phyloP scores from a whole-genome alignment of 257 asterid species.

The Mitragyna speciosa region DNA sequence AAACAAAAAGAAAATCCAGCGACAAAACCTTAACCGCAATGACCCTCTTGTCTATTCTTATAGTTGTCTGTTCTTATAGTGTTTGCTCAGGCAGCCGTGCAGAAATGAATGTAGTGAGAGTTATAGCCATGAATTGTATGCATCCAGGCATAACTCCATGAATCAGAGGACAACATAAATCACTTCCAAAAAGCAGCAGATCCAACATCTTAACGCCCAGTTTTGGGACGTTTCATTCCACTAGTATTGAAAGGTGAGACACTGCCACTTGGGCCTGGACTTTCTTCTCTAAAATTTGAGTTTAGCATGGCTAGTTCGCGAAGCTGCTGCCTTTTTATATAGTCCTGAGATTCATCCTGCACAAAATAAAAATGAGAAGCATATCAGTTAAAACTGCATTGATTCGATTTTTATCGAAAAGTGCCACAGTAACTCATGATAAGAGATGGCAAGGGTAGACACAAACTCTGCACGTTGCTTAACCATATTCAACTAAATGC shows the following conservation, averaged over 20 bases:
- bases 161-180: conserved; percentile 21
- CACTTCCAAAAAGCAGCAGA: conserved; percentile 9
- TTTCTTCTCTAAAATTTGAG: conserved; percentile 90
- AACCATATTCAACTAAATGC: background rate
- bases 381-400: background rate
- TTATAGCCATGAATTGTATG: conserved; percentile 1
- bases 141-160: conserved; percentile 18
- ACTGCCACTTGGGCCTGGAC: conserved; percentile 98
- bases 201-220: conserved; percentile 56
- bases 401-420: too few relatives aligned
- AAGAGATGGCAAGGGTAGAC: background rate
- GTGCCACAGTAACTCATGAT: background rate
- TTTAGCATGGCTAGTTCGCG: conserved; percentile 95
- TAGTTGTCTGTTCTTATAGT: conserved; percentile 18
- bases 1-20: conserved; percentile 31
- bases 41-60: background rate
- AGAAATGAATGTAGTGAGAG: background rate
- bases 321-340: conserved; percentile 87
- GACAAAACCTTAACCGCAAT: conserved; percentile 26
- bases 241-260: conserved; percentile 87
- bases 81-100: conserved; percentile 8
- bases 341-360: conserved; percentile 96
- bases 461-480: background rate
- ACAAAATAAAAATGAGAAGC: background rate
- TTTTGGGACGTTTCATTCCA: conserved; percentile 96